Conservation (phyloP, 2,329 filamentous ascomycete genomes). For the Zasmidium citrigriseum region DNA sequence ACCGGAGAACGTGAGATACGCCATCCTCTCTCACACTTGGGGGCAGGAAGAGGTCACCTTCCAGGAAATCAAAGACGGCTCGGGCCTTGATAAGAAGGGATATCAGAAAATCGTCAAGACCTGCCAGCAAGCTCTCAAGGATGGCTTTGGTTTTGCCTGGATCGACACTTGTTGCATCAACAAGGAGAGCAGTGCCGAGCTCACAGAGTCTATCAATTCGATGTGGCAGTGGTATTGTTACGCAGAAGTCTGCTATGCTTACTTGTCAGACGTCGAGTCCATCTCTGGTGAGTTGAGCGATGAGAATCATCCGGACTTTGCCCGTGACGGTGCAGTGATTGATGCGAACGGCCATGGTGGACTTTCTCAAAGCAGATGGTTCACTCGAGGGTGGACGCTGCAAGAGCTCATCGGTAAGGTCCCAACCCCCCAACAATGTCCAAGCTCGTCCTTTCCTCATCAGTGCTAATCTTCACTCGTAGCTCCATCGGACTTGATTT, state of each 20-base stretch:
- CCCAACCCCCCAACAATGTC: too few species aligned
- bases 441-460: too few species aligned
- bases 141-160: slow-evolving; percentile 1
- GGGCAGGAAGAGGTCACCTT: slow-evolving; percentile 10
- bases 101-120: slow-evolving; percentile 7
- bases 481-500: slow-evolving; percentile 1
- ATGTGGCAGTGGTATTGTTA: slow-evolving; percentile 19
- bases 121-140: slow-evolving; percentile 7
- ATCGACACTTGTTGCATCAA: slow-evolving; percentile 19
- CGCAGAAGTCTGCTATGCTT: slow-evolving; percentile 17
- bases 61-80: not conserved
- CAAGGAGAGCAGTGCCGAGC: slow-evolving; percentile 17
- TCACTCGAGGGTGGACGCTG: slow-evolving; percentile 4
- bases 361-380: slow-evolving; percentile 1
- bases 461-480: too few species aligned
- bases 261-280: slow-evolving; percentile 1
- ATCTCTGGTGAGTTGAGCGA: slow-evolving; percentile 1
- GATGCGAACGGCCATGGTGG: not conserved
- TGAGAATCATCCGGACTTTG: too few species aligned
- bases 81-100: not conserved
- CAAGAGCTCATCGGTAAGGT: slow-evolving; percentile 4
- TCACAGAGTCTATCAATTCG: slow-evolving; percentile 21
- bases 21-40: slow-evolving; percentile 17
- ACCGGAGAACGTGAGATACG: not conserved
- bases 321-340: too few species aligned